Percentiles rank a stretch among this genome's conserved stretches.
Conservation (phyloP, 345 rosid genomes). For the Hibiscus trionum region DNA sequence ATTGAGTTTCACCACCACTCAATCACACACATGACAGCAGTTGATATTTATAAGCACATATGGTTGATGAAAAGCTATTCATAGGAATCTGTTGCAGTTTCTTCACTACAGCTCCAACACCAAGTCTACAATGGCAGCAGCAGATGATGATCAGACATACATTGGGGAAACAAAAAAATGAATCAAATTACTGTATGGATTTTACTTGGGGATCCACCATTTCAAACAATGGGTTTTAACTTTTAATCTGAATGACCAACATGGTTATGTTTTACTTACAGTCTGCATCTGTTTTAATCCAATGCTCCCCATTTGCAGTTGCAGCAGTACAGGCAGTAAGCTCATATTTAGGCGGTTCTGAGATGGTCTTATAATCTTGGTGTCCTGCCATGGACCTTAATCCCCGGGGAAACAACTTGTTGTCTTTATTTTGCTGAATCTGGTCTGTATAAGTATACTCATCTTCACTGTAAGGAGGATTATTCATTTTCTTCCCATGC, state of each 20-base stretch:
- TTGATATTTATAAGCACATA: neutral
- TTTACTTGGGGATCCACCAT: neutral
- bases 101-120: neutral
- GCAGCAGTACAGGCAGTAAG: conserved; percentile 15
- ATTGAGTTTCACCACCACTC: neutral
- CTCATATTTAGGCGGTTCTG: conserved; percentile 28
- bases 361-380: conserved; percentile 24
- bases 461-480: conserved; percentile 14
- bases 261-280: conserved; percentile 41
- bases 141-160: neutral
- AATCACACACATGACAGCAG: neutral
- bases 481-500: conserved; percentile 14
- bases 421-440: conserved; percentile 21
- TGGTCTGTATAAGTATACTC: conserved; percentile 14
- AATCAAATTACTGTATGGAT: neutral
- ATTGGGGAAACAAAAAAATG: neutral
- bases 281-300: conserved; percentile 91
- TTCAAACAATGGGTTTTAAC: neutral
- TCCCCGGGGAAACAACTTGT: conserved; percentile 19
- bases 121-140: neutral
- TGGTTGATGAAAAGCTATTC: neutral
- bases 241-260: neutral
- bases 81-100: neutral
- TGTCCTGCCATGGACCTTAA: conserved; percentile 24
- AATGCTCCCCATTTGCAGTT: conserved; percentile 36